Evolutionary conservation across 2,329 filamentous ascomycete genomes (phyloP).

Genomic region (Eutypa lata): DNA sequence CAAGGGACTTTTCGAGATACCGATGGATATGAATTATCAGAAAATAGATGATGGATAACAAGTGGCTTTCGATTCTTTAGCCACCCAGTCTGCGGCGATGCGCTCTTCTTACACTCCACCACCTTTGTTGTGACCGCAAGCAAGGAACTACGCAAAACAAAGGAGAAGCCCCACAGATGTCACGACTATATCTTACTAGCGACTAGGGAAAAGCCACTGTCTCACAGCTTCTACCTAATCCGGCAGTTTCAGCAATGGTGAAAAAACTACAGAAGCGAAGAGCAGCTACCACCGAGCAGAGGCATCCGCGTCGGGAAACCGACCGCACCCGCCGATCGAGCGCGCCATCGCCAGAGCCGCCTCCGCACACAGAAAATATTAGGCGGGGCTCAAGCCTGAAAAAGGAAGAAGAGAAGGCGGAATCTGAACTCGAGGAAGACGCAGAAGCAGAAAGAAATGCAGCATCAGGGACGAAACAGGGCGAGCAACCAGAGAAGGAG

Average conservation of each 20-base stretch:
- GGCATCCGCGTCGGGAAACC: slow-evolving; percentile 2
- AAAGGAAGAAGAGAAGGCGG: background rate
- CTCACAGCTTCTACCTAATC: background rate
- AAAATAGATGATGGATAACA: background rate
- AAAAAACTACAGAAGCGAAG: background rate
- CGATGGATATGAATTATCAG: background rate
- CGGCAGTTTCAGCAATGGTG: background rate
- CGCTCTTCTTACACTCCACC: too few species aligned
- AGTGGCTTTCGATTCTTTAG: background rate
- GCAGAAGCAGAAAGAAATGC: too few species aligned
- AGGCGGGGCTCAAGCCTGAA: background rate
- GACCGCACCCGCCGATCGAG: slow-evolving; percentile 15
- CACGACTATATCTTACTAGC: background rate
- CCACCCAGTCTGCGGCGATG: too few species aligned
- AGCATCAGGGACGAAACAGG: too few species aligned
- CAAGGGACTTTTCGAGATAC: background rate
- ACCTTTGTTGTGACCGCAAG: background rate
- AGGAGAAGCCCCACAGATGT: background rate
- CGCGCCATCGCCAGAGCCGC: slow-evolving; percentile 21
- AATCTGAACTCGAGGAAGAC: too few species aligned
- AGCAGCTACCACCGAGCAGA: background rate
- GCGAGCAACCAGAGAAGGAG: too few species aligned
- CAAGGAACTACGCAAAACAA: background rate
- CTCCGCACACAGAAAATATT: slow-evolving; percentile 5
- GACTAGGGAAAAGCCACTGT: too few species aligned